Evolutionary conservation across 163 green algal genomes (phyloP), one percentile per base, ranked within the genome.

Genomic region (Chlamydomonas reinhardtii): DNA sequence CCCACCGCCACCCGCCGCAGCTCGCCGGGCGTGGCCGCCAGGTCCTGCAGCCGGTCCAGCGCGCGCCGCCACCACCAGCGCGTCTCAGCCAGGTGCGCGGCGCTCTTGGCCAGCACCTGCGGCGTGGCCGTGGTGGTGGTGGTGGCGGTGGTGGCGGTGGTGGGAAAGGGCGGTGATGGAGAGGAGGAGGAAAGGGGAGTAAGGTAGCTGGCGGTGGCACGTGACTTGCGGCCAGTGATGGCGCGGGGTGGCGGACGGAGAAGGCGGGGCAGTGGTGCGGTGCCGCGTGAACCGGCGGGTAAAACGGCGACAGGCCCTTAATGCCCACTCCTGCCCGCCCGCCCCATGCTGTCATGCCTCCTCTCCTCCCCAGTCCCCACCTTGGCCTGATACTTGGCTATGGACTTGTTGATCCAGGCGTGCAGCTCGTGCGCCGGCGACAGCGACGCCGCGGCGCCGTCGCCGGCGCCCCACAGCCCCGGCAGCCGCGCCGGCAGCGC

Each of bases 301-400:
- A n/a, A n/a, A n/a, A n/a, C n/a, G n/a, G n/a, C n/a, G n/a, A n/a
- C n/a, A n/a, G n/a, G n/a, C n/a, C n/a, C n/a, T n/a, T n/a, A n/a
- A n/a, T n/a, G n/a, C n/a, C n/a, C n/a, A n/a, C n/a, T n/a, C n/a
- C n/a, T n/a, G n/a, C n/a, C n/a, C n/a, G n/a, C n/a, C n/a, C n/a
- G n/a, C n/a, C n/a, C n/a, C n/a, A n/a, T n/a, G n/a, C n/a, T n/a
- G n/a, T 56, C 12, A 9, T 56, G 12, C 48, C 48, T 2, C 48
- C 11, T 19, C 48, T 56, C 12, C 48, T 56, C 48, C 48, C 48
- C n/a, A n/a, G n/a, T n/a, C 22, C 34, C 73, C 31, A 92, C 89
- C 73, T 82, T 82, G n/a, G 72, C 72, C 78, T 87, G 77, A 75
- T 98, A 98, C n/a, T 87, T 90, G 8, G 52, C 52, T 71, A 98